Base-by-base conservation (phyloP, 2,329 filamentous ascomycete genomes). In the Botrytis porri region DNA sequence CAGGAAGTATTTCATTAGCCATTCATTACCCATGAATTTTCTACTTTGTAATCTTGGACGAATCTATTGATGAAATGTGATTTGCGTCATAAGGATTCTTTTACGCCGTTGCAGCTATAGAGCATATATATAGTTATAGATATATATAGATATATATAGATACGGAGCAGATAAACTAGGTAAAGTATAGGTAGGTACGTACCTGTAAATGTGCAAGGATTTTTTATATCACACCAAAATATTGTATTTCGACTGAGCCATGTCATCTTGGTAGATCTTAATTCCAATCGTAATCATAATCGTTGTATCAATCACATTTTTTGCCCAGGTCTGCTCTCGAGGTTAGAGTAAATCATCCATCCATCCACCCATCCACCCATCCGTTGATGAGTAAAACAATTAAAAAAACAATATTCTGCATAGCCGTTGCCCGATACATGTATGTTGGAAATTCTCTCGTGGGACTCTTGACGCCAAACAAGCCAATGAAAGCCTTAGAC, bases 391-490 rank as follows among this genome's bases (percentile, higher is more conserved):
- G 29, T n/a, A 37, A 32, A 45, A 48, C 43, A 48, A 41, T 29
- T 29, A 62, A 7, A 62, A n/a, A 62, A 14, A 25, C 41, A 20
- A 37, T 41, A 29, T 54, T 57, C 64, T 35, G 64, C 51, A 29
- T 39, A 57, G 63, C 45, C 45, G 45, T 66, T 66, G 64, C 64
- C 64, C 45, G 62, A 65, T 48, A 35, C 3, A 14, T 39, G 35
- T 37, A 25, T 64, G 62, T 32, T 64, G 62, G 39, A 48, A 57
- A 63, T 43, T 39, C 41, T 62, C 60, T 62, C 60, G 60, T 62
- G 43, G 43, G 63, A 66, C 61, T 43, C 61, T 66, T 48, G n/a
- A 66, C 63, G 63, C 63, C 43, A 66, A 32, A 65, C 10, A 48
- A 37, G 43, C 45, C 43, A 51, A 66, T 66, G 45, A 54, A 51